Conservation (phyloP, 2,329 filamentous ascomycete genomes). For the Nemania sp. region DNA sequence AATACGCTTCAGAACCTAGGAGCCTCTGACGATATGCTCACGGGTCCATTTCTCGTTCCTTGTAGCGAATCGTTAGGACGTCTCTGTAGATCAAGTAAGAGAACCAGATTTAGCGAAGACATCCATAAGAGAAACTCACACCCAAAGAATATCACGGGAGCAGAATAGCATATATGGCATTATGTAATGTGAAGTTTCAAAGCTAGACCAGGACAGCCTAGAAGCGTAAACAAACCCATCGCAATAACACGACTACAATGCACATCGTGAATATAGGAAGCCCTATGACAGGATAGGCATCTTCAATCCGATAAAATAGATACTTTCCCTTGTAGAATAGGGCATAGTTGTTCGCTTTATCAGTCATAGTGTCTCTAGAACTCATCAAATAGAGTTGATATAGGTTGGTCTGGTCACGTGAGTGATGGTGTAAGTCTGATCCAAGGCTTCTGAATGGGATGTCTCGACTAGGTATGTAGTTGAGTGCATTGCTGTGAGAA, state of each 20-base stretch:
- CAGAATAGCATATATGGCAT: not conserved
- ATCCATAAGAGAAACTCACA: not conserved
- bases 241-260: slow-evolving; percentile 4
- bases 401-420: slow-evolving; percentile 14
- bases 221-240: not conserved
- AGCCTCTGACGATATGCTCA: not conserved
- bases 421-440: not conserved
- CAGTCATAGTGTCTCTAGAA: not conserved
- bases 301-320: not conserved
- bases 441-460: not conserved
- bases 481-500: not conserved
- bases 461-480: not conserved
- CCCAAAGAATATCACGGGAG: not conserved
- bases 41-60: not conserved
- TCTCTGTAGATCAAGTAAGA: no score
- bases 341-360: slow-evolving; percentile 1
- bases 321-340: not conserved
- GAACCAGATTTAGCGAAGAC: not conserved
- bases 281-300: not conserved
- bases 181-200: not conserved
- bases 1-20: not conserved
- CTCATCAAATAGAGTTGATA: not conserved
- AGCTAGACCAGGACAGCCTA: not conserved
- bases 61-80: not conserved
- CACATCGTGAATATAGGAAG: not conserved